Evolutionary conservation across 1,139 yeast species (phyloP), one percentile per base, ranked within the genome.

Genomic region (Protomyces lactucae-debilis): DNA sequence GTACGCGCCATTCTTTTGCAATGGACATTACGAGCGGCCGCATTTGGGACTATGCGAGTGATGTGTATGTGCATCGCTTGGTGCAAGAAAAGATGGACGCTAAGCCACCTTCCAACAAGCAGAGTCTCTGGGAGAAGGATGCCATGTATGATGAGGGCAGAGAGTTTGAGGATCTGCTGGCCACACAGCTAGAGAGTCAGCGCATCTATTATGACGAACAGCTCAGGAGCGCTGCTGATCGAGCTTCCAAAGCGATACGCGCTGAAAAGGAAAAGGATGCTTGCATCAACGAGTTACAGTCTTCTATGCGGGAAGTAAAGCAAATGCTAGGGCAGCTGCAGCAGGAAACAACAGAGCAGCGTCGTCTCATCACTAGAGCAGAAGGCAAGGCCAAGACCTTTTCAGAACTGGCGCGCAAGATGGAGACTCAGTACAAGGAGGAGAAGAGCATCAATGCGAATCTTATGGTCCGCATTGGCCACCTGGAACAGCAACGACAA

Each of bases 11-110:
- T 74, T 88, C 96, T 72, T 92, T 89, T 76, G 88, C 97, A 0
- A 90, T 92, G 97, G 97, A 91, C 73, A 78, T 88, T 55, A 78
- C 80, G 18, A 84, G 96, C 0, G 95, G 92, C 67, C 78, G 98
- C 59, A 96, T 92, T 1, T 92, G 98, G 98, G 97, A 92, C 73
- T 92, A 92, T 73, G 92, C 93, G 0, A 93, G 93, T 1, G 97
- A 92, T 73, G 85, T 85, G 68, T 92, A 91, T 74, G 97, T 92
- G 4, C 98, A 92, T 75, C 77, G 97, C 61, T 76, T 92, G 55
- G 82, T 92, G 2, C 89, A 92, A 67, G 90, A 89, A 74, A 93
- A 89, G 71, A 80, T 86, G 0, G 96, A 89, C 73, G 96, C 96
- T 0, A 89, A 89, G 70, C 81, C 81, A 3, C 69, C 70, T 43